Evolutionary conservation across 805 yeast genomes (phyloP).

Genomic region (Pichia cabralensis): DNA sequence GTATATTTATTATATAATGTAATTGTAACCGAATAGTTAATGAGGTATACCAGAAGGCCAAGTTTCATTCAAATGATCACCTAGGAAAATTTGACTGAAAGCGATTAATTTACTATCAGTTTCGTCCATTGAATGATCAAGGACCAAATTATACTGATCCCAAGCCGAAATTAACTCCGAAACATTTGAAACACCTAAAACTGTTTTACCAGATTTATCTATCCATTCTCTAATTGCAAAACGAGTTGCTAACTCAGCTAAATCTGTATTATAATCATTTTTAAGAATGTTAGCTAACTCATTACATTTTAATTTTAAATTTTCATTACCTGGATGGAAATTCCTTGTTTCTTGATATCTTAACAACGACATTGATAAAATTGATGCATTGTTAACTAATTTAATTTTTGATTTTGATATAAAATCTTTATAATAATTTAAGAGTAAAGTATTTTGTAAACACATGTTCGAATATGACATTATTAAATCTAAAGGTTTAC

Average conservation of each 20-base stretch:
- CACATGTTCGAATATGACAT: constrained; percentile 77
- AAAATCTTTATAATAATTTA: constrained; percentile 39
- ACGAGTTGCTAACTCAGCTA: constrained; percentile 76
- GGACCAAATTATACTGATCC: constrained; percentile 41
- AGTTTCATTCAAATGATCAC: constrained; percentile 48
- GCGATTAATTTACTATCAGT: constrained; percentile 35
- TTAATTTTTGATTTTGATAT: constrained; percentile 43
- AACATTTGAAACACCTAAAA: constrained; percentile 64
- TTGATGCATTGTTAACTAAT: constrained; percentile 69
- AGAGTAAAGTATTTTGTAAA: constrained; percentile 57
- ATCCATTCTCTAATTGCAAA: constrained; percentile 61
- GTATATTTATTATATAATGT: neutral
- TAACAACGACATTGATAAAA: constrained; percentile 78
- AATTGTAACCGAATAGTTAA: neutral
- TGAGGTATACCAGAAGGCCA: constrained; percentile 41
- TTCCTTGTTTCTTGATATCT: constrained; percentile 54
- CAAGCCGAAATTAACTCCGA: constrained; percentile 58
- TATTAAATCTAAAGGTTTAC: constrained; percentile 64
- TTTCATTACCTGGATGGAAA: constrained; percentile 72
- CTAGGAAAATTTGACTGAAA: constrained; percentile 36
- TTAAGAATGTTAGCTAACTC: constrained; percentile 32
- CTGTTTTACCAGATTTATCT: constrained; percentile 44
- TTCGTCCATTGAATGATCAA: constrained; percentile 25
- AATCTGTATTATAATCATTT: constrained; percentile 38
- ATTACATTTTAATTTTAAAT: constrained; percentile 43